phyloP scores from a whole-genome alignment of 2,329 filamentous ascomycete genomes.

The Ascomycota sp. region DNA sequence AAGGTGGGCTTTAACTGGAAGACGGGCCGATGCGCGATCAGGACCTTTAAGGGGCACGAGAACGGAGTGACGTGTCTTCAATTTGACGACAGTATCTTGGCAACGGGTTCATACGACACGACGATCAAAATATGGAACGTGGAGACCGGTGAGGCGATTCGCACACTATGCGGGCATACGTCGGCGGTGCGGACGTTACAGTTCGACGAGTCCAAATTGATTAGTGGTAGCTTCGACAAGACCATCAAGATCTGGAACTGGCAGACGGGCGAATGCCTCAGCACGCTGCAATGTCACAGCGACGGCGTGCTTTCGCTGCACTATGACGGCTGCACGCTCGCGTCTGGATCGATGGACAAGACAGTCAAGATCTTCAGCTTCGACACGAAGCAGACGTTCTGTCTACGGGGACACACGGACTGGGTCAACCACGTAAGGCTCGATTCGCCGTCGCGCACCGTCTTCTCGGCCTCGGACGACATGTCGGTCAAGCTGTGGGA shows the following conservation, averaged over 20 bases:
- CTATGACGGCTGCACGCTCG: slow-evolving; percentile 67
- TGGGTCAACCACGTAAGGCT: slow-evolving; percentile 96
- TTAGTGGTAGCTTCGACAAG: slow-evolving; percentile 73
- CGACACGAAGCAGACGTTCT: slow-evolving; percentile 59
- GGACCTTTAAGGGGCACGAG: slow-evolving; percentile 63
- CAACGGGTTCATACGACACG: slow-evolving; percentile 84
- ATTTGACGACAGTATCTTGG: slow-evolving; percentile 74
- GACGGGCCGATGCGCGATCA: slow-evolving; percentile 71
- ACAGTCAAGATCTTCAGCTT: slow-evolving; percentile 90
- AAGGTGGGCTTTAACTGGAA: slow-evolving; percentile 97
- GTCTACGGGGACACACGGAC: slow-evolving; percentile 67
- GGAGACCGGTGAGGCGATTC: slow-evolving; percentile 65
- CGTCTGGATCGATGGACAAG: slow-evolving; percentile 74
- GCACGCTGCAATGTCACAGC: slow-evolving; percentile 58
- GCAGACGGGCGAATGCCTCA: slow-evolving; percentile 73
- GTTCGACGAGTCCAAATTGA: slow-evolving; percentile 80
- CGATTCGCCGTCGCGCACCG: slow-evolving; percentile 59
- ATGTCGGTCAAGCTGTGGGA: slow-evolving; percentile 86
- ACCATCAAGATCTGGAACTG: slow-evolving; percentile 94
- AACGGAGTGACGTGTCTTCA: slow-evolving; percentile 44
- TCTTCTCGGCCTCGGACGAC: slow-evolving; percentile 88
- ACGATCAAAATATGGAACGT: slow-evolving; percentile 96
- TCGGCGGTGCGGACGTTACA: slow-evolving; percentile 74
- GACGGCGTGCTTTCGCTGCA: slow-evolving; percentile 75
- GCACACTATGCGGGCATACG: slow-evolving; percentile 68